Conservation (phyloP, 345 rosid species). For the Eucalyptus pauciflora region DNA sequence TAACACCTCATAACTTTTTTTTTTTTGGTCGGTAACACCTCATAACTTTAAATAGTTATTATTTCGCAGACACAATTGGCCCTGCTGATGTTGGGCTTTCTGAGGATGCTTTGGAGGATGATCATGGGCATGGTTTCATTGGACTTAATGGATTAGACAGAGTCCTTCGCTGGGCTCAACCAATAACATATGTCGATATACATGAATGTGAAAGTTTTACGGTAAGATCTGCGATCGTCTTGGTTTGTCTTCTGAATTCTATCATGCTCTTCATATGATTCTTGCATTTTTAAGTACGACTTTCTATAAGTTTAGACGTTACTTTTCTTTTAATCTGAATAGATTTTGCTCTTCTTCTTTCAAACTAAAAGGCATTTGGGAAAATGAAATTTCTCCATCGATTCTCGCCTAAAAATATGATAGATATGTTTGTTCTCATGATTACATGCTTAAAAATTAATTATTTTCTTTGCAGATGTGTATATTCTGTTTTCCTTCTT, state of each 20-base stretch:
- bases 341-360: background rate
- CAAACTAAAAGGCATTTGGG: background rate
- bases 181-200: constrained; percentile 72
- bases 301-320: background rate
- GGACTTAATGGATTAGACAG: constrained; percentile 35
- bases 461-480: constrained; percentile 60
- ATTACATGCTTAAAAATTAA: background rate
- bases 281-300: background rate
- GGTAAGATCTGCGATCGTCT: constrained; percentile 14
- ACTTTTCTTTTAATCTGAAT: background rate
- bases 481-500: constrained; percentile 88
- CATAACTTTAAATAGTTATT: background rate
- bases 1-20: too few relatives aligned
- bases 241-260: background rate
- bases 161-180: constrained; percentile 79
- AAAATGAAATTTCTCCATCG: background rate
- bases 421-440: background rate
- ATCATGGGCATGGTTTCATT: constrained; percentile 71
- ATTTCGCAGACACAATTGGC: constrained; percentile 50
- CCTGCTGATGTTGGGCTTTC: constrained; percentile 80
- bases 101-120: constrained; percentile 65
- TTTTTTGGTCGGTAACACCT: too few relatives aligned
- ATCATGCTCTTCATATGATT: background rate
- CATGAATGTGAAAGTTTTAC: constrained; percentile 66
- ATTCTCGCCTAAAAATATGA: background rate